Evolutionary conservation across 768 basidiomycete species (phyloP), one percentile per base, ranked within the genome.

Genomic region (Amanita muscaria): DNA sequence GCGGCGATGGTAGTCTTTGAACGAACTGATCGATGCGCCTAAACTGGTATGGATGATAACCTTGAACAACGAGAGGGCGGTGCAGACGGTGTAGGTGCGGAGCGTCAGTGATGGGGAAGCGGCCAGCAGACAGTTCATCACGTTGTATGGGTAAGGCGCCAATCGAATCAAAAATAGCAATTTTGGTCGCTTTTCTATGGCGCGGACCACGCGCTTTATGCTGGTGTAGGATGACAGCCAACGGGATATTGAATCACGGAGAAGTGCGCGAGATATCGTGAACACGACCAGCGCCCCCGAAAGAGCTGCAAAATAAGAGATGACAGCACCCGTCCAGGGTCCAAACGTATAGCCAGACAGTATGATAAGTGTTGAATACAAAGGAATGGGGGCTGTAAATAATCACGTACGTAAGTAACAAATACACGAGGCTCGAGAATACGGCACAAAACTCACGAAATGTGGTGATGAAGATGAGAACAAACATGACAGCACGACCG

Each of bases 101-200:
- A 92, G 70, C 4, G 81, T 82, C 53, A 93, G 77, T 5, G 83
- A 79, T 24, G 82, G 81, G n/a, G 86, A 80, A 2, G 88, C 87
- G 6, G 92, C 90, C 38, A 96, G 76, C 38, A 96, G 79, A 57
- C 85, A 88, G 67, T 94, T 96, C 80, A 94, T 88, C 56, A 94
- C 86, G 65, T 94, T 94, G 68, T 86, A 89, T 0, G 85, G 88
- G 59, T 90, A 89, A 3, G 88, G 88, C n/a, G 87, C 90, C 44
- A 92, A 72, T 40, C 92, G 84, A 53, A 96, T 88, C 49, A 94
- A 77, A 68, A 94, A 90, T 15, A 96, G 78, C 4, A 96, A 73
- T 56, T 81, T 81, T 1, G 91, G 91, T 41, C 83, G 79, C 62
- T 80, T 80, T 66, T 93, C 89, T 52, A 96, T 84, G 18, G 90